Evolutionary conservation across 495 filamentous ascomycete species (phyloP).

Genomic region (Aspergillus mulundensis): DNA sequence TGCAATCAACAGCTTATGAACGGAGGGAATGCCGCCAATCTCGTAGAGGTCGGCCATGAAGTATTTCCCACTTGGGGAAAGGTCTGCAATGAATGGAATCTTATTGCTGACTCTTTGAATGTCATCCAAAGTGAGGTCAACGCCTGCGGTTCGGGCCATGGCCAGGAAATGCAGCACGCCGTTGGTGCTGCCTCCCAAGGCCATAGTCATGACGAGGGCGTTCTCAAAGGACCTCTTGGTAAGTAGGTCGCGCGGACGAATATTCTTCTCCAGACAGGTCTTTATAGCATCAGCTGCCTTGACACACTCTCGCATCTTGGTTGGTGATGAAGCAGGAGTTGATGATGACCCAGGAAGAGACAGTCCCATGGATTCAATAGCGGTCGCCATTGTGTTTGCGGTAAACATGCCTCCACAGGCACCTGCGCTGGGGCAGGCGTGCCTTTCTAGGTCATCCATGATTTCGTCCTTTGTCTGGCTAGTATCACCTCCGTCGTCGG

Average conservation of each 20-base stretch:
- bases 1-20: constrained; percentile 87
- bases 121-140: constrained; percentile 81
- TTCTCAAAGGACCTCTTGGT: constrained; percentile 89
- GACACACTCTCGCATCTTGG: constrained; percentile 88
- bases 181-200: constrained; percentile 86
- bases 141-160: constrained; percentile 86
- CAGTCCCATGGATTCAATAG: constrained; percentile 94
- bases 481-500: constrained; percentile 52
- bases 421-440: constrained; percentile 86
- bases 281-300: constrained; percentile 84
- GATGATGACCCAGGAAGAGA: constrained; percentile 86
- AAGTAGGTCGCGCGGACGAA: constrained; percentile 77
- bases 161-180: constrained; percentile 92
- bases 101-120: constrained; percentile 83
- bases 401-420: constrained; percentile 99
- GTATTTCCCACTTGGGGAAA: constrained; percentile 82
- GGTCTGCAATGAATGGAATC: constrained; percentile 89
- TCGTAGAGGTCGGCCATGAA: constrained; percentile 96
- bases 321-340: constrained; percentile 79
- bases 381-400: constrained; percentile 96
- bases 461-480: constrained; percentile 68
- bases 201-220: constrained; percentile 89
- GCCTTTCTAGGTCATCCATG: constrained; percentile 77
- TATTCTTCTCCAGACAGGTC: constrained; percentile 80
- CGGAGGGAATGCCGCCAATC: constrained; percentile 84